Evolutionary conservation across 306 rosid species (phyloP).

Genomic region (Astragalus membranaceus): DNA sequence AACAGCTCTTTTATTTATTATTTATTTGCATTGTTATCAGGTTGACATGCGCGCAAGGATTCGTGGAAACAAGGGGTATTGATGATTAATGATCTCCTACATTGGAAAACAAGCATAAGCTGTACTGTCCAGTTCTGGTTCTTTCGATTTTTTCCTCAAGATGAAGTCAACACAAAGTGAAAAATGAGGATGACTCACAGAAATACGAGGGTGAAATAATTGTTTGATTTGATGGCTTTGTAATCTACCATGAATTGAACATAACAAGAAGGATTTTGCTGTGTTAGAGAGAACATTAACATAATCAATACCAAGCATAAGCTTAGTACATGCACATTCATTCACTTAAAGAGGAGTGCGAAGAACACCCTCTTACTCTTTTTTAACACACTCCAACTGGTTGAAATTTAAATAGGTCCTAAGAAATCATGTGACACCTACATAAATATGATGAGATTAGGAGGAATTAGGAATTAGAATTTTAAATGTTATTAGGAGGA

Average conservation of each 20-base stretch:
- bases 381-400: too few species aligned
- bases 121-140: neutral
- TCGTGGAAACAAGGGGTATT: constrained; percentile 59
- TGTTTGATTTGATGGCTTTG: constrained; percentile 13
- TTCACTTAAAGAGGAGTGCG: too few species aligned
- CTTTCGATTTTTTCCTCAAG: constrained; percentile 8
- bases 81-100: constrained; percentile 11
- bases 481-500: too few species aligned
- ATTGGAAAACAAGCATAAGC: neutral
- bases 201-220: neutral
- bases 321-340: too few species aligned
- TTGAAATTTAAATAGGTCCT: too few species aligned
- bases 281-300: neutral
- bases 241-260: neutral
- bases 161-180: neutral
- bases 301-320: neutral
- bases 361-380: too few species aligned
- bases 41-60: constrained; percentile 56
- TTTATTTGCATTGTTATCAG: constrained; percentile 12
- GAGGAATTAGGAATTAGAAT: too few species aligned
- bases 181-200: constrained; percentile 3
- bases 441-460: too few species aligned
- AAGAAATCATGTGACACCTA: too few species aligned
- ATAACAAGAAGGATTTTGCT: neutral
- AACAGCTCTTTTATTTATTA: neutral